Percentiles rank a stretch among this genome's conserved stretches.
Evolutionary conservation across 2,329 filamentous ascomycete species (phyloP).

Genomic region (Aspergillus pseudoviridinutans): DNA sequence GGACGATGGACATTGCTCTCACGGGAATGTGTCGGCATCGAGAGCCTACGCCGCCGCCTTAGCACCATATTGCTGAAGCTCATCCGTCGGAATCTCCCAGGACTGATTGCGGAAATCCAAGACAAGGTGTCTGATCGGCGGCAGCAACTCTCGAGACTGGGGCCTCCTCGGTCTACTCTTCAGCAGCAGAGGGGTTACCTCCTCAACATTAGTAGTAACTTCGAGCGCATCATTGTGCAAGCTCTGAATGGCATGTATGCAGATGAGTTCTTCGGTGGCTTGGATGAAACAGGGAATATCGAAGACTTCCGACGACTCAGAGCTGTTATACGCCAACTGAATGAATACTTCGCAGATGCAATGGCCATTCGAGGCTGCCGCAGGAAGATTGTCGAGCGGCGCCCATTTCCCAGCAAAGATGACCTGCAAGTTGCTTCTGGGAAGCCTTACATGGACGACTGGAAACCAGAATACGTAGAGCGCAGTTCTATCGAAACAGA

Average conservation of each 20-base stretch:
- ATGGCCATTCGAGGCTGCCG: conserved; percentile 18
- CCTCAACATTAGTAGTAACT: conserved; percentile 35
- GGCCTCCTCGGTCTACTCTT: conserved; percentile 18
- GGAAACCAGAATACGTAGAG: conserved; percentile 5
- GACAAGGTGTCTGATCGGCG: conserved; percentile 32
- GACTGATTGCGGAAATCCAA: conserved; percentile 36
- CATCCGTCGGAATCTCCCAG: conserved; percentile 28
- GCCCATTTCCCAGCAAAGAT: neutral
- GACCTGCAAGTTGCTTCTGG: no score
- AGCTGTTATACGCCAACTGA: conserved; percentile 21
- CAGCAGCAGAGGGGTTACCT: conserved; percentile 25
- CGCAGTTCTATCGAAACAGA: conserved; percentile 12
- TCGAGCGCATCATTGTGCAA: conserved; percentile 35
- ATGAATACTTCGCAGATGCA: conserved; percentile 24
- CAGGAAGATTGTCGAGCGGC: conserved; percentile 1
- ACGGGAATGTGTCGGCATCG: conserved; percentile 27
- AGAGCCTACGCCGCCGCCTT: conserved; percentile 35
- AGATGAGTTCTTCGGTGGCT: conserved; percentile 38
- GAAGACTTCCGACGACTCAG: conserved; percentile 25
- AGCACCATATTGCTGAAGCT: conserved; percentile 33
- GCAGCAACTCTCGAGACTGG: conserved; percentile 20
- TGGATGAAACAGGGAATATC: conserved; percentile 7
- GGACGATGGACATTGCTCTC: conserved; percentile 24
- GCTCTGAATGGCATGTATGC: conserved; percentile 41
- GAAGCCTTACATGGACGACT: conserved; percentile 14